Evolutionary conservation across 257 asterid species (phyloP), one percentile per base, ranked within the genome.

Genomic region (Henckelia pumila): DNA sequence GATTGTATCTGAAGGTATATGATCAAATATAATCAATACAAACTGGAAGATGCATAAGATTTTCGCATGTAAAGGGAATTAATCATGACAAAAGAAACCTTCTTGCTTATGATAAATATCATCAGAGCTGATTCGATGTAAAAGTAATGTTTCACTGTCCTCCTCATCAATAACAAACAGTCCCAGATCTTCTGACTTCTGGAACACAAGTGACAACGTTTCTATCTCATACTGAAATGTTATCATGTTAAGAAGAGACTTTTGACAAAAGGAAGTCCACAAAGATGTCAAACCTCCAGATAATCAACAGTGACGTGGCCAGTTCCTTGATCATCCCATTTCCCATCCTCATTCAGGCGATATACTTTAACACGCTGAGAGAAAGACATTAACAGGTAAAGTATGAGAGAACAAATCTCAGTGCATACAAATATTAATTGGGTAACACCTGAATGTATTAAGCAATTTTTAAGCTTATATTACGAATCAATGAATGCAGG

Each of bases 301-400:
- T 81, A 89, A 77, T 92, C 95, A 77, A 92, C 88, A 75, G 85
- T 80, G 67, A 89, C 95, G 59, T 91, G 97, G 73, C 99, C 99
- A 75, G 99, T 94, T 83, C 99, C 99, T 87, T 91, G 97, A 79
- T 94, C 99, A 74, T 91, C 99, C 99, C 99, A 94, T 83, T 87
- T 94, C 30, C 97, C 97, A 57, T 94, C 95, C 53, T 77, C 96
- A 81, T 79, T 91, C 81, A 88, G 80, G 30, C 95, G 96, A 75
- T 94, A 94, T 53, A 94, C 96, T 85, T 91, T 94, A 59, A 94
- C 99, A 60, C 97, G 99, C 99, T 91, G 89, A 64, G 80, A 73
- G 30, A 14, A 50, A 25, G 50, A 62, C 35, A 1, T 30, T 61
- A 22, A 63, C 32, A 25, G 2, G 68, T 68, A 59, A 72, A 40